A percentile compares a stretch with the other conserved stretches of the same genome.
phyloP scores from a whole-genome alignment of 2,329 filamentous ascomycete genomes.

The Stagonosporopsis cucurbitacearum region DNA sequence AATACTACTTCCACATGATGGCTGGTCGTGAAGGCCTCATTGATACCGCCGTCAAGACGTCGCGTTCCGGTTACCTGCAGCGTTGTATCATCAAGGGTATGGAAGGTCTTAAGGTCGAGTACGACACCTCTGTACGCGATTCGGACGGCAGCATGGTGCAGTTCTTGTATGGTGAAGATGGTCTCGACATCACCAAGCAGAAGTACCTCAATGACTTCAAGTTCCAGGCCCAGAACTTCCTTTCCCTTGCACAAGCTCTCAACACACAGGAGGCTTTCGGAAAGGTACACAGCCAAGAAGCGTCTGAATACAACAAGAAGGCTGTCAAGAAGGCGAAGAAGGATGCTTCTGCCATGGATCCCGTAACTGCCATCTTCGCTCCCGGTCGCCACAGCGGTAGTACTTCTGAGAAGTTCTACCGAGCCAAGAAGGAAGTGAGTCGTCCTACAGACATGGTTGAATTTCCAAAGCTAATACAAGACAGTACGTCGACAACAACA shows the following conservation, averaged over 20 bases:
- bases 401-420: constrained; percentile 86
- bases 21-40: constrained; percentile 97
- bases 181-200: constrained; percentile 91
- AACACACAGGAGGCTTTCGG: constrained; percentile 65
- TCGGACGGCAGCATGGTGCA: constrained; percentile 92
- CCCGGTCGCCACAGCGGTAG: constrained; percentile 82
- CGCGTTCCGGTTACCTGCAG: constrained; percentile 93
- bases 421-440: constrained; percentile 66
- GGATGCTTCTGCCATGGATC: constrained; percentile 72
- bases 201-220: constrained; percentile 89
- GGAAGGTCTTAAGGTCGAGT: constrained; percentile 90
- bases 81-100: constrained; percentile 98
- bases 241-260: constrained; percentile 78
- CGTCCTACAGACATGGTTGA: not conserved
- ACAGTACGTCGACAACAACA: constrained; percentile 81
- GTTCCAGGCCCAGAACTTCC: constrained; percentile 86
- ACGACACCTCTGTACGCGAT: constrained; percentile 93
- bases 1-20: constrained; percentile 99
- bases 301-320: constrained; percentile 65
- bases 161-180: constrained; percentile 96
- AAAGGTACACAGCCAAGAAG: constrained; percentile 70
- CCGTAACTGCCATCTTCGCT: constrained; percentile 73
- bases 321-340: constrained; percentile 83
- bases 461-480: constrained; percentile 22
- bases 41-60: constrained; percentile 98